These are phyloP conservation scores for Aspergillus awamori DNA, from an alignment of 2,329 filamentous ascomycete genomes.

Conservation along the genomic window DNA sequence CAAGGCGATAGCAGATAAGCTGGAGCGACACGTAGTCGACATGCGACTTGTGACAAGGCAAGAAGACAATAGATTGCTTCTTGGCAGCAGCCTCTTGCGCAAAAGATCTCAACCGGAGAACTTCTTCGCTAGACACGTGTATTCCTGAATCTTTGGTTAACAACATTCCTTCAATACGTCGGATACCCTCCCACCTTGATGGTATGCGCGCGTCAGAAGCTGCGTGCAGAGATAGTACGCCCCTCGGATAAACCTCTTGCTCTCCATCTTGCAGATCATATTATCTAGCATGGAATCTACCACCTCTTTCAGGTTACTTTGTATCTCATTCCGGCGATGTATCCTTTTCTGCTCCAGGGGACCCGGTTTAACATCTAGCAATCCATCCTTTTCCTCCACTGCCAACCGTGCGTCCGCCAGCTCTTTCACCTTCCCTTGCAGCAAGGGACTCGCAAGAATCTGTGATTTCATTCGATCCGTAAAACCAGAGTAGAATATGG, in stretches of 20 bases:
- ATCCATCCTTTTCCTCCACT: conserved; percentile 75
- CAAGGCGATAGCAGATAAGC: conserved; percentile 91
- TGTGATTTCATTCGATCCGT: conserved; percentile 82
- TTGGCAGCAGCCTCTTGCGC: conserved; percentile 80
- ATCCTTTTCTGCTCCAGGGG: conserved; percentile 34
- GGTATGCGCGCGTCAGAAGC: conserved; percentile 86
- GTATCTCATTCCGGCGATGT: conserved; percentile 60
- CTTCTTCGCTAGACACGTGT: conserved; percentile 93
- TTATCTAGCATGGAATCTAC: conserved; percentile 84
- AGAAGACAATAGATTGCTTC: conserved; percentile 93
- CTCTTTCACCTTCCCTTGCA: conserved; percentile 73
- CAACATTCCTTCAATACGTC: not conserved
- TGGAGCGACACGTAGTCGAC: conserved; percentile 96
- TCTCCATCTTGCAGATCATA: conserved; percentile 99
- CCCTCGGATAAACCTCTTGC: conserved; percentile 84
- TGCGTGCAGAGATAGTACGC: conserved; percentile 91
- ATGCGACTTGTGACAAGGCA: conserved; percentile 92
- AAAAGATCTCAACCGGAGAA: conserved; percentile 77
- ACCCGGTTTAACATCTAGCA: conserved; percentile 53
- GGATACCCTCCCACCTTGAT: conserved; percentile 66
- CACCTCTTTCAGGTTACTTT: conserved; percentile 74
- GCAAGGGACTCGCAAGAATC: conserved; percentile 73
- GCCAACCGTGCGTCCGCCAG: conserved; percentile 74
- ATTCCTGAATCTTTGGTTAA: conserved; percentile 56
- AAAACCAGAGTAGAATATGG: conserved; percentile 91